These are phyloP conservation scores for Bauhinia variegata DNA, from an alignment of 306 rosid species.

Conservation along the genomic window DNA sequence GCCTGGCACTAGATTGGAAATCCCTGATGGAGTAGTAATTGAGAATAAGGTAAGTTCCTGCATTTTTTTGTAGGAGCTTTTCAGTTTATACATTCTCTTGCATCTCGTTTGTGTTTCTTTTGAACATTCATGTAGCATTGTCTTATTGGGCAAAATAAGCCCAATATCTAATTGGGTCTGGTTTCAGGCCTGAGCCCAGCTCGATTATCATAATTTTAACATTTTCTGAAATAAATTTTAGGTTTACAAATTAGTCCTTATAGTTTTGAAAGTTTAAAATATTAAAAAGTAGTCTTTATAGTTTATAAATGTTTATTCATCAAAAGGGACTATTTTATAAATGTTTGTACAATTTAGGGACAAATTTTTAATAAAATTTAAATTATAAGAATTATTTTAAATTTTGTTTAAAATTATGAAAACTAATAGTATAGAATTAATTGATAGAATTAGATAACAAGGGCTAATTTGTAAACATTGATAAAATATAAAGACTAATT, in stretches of 20 bases:
- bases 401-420: too few species aligned
- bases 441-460: too few species aligned
- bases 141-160: neutral
- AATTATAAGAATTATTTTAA: too few species aligned
- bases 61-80: constrained; percentile 5
- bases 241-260: neutral
- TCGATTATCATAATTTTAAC: too few species aligned
- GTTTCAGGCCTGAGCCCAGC: neutral
- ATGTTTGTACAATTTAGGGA: too few species aligned
- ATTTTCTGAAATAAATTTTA: constrained; percentile 15
- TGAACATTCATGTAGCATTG: neutral
- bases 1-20: constrained; percentile 68
- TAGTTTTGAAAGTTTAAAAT: too few species aligned
- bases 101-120: neutral
- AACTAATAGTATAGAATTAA: too few species aligned
- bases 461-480: neutral
- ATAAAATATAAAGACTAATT: too few species aligned
- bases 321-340: too few species aligned
- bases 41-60: constrained; percentile 59
- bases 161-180: neutral
- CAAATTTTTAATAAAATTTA: too few species aligned
- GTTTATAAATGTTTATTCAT: too few species aligned
- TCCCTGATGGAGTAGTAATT: constrained; percentile 64
- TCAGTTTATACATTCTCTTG: neutral
- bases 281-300: too few species aligned